phyloP scores from a whole-genome alignment of 2,329 filamentous ascomycete genomes.

The Fusarium tricinctum region DNA sequence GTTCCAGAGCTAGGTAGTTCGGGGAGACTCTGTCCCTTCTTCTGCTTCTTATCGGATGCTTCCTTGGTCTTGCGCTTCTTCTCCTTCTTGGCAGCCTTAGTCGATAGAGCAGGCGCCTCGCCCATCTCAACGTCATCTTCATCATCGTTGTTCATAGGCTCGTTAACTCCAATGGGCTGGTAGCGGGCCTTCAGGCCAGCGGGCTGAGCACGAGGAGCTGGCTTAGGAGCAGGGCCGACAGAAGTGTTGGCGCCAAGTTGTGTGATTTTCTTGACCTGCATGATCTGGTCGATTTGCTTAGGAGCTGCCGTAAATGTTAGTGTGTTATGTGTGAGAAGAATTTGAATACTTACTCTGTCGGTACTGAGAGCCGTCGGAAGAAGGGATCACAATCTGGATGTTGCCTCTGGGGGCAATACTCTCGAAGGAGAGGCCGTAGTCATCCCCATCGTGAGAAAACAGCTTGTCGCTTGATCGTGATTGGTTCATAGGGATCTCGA shows the following conservation, averaged over 20 bases:
- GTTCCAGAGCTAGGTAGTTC: constrained; percentile 35
- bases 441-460: constrained; percentile 73
- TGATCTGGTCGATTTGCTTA: constrained; percentile 67
- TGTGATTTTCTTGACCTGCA: constrained; percentile 76
- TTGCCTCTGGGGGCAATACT: constrained; percentile 63
- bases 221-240: constrained; percentile 63
- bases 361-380: constrained; percentile 67
- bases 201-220: constrained; percentile 73
- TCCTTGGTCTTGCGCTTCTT: constrained; percentile 53
- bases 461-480: constrained; percentile 66
- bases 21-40: constrained; percentile 38
- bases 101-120: constrained; percentile 53
- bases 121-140: constrained; percentile 63
- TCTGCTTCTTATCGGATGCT: constrained; percentile 51
- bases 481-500: constrained; percentile 72
- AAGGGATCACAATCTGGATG: constrained; percentile 73
- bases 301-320: constrained; percentile 43
- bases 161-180: constrained; percentile 72
- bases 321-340: constrained; percentile 7
- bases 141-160: constrained; percentile 58
- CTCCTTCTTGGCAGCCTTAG: constrained; percentile 52
- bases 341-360: constrained; percentile 62
- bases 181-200: constrained; percentile 76
- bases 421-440: constrained; percentile 72
- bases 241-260: constrained; percentile 62